Base-by-base conservation (phyloP, 345 rosid genomes). In the Erucastrum elatum region DNA sequence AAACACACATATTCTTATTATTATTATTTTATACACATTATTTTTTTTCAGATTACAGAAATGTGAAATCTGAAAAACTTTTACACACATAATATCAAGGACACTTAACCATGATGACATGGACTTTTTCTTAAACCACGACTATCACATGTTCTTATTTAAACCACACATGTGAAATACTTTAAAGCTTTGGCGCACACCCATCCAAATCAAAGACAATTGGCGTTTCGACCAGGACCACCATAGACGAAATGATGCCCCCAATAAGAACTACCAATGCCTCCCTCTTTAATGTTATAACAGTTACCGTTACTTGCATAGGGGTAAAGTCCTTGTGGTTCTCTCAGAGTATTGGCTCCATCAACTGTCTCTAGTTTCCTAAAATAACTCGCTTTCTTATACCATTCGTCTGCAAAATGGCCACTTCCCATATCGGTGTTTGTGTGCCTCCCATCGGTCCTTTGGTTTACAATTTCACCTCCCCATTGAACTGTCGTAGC, bases 341-440 rank as follows among this genome's bases (percentile, higher is more conserved):
- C 84, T 80, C 78, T 83, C 27, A 88, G 88, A 51, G 85, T 88
- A 77, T 90, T 87, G 35, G 86, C 37, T 25, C 33, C 80, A 80
- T 90, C 94, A 74, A 90, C 89, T 4, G 84, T 75, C 79, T 78
- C 78, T 67, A 90, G 74, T 41, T 87, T 87, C 80, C 83, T 82
- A 75, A 90, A 77, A 66, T 85, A 90, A 68, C 91, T 88, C 1
- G 91, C 75, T 77, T 84, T 87, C 13, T 80, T 81, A 72, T 77
- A 87, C n/a, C 90, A 87, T 84, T 87, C 86, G 1, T 74, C 78
- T 0, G 94, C 85, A 34, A 90, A 90, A 75, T 74, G 87, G 0
- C 91, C 90, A 62, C 91, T 90, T 11, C 91, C 94, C 94, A 90
- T 90, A 46, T 90, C 88, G 0, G 94, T 90, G 31, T 86, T 62